phyloP scores from a whole-genome alignment of 2,329 filamentous ascomycete species.

The Colletotrichum cordylinicola region DNA sequence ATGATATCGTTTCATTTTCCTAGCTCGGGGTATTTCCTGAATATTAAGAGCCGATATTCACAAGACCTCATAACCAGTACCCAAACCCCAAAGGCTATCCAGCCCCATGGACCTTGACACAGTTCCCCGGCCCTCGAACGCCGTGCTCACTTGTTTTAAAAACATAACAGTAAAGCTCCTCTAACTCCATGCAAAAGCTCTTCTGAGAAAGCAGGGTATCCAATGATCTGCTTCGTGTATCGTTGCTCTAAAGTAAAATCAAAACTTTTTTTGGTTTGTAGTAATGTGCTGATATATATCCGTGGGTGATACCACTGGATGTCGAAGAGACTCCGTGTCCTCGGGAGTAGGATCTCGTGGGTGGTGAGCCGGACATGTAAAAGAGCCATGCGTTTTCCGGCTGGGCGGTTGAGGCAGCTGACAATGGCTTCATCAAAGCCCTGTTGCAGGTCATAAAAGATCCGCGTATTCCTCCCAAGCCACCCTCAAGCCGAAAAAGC shows the following conservation, averaged over 20 bases:
- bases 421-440: background rate
- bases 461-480: background rate
- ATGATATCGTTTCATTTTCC: background rate
- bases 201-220: background rate
- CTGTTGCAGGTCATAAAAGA: fast-evolving
- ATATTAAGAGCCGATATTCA: background rate
- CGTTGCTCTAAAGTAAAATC: background rate
- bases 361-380: background rate
- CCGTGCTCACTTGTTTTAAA: background rate
- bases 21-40: background rate
- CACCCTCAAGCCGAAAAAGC: background rate
- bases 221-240: background rate
- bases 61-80: background rate
- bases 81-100: background rate
- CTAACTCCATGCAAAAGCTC: background rate
- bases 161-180: background rate
- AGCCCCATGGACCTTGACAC: background rate
- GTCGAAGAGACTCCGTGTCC: background rate
- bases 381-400: background rate
- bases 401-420: background rate
- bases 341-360: background rate
- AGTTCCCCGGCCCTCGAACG: background rate
- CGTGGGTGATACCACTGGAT: background rate
- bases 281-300: background rate
- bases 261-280: background rate